Evolutionary conservation across 106 monocot species (phyloP), one percentile per base, ranked within the genome.

Genomic region (Dendrobium catenatum): DNA sequence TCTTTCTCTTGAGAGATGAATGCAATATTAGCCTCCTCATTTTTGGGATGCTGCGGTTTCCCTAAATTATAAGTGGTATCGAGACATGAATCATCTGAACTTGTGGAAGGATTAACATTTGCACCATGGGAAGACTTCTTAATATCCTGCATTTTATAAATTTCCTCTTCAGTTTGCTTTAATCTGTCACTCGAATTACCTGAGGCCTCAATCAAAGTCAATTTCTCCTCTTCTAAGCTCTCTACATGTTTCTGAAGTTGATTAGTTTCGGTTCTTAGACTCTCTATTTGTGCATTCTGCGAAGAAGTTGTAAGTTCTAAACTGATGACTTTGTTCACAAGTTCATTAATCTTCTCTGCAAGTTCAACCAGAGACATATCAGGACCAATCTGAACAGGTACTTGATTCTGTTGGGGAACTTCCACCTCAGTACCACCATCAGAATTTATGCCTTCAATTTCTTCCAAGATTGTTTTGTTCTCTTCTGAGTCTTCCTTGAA

Each of bases 341-440:
- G 76, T 56, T 88, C 90, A 59, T 95, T 87, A 26, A 95, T 89
- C 78, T 87, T 88, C 68, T 89, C 90, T 0, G 88, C 93, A 29
- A 93, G 79, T 43, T 90, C 88, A 77, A 85, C 81, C 8, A 87
- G 83, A 48, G 85, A 85, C 17, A 82, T 79, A 29, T 86, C 84
- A 42, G 88, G 82, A 67, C 74, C 79, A 42, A 56, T 85, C 64
- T 88, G 75, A 67, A 88, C 84, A n/a, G 81, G 81, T 74, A 83
- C 75, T 79, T 86, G 85, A 31, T 55, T 48, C 41, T 76, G 61
- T 54, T 20, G 0, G 17, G 11, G 29, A 27, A 72, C 73, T 70
- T 84, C 82, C 70, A 80, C 68, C 29, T 8, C 75, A 41, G 1
- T n/a, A 33, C 16, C 43, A 13, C 10, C 8, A n/a, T 6, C 42